Evolutionary conservation across 2,329 filamentous ascomycete genomes (phyloP).

Genomic region (Calcarisporium arbuscula): DNA sequence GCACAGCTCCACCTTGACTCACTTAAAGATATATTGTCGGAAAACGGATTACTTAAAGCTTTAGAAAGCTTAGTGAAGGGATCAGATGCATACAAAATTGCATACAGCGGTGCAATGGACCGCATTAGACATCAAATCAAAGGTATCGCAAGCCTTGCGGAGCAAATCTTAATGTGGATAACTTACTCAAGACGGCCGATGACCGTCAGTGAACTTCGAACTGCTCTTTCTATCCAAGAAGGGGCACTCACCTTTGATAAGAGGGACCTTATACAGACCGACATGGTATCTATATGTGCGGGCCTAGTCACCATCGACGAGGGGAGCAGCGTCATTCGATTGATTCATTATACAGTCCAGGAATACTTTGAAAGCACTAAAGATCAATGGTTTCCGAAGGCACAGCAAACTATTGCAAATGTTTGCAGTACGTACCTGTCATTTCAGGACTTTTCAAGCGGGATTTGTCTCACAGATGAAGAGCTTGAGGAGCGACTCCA

Average conservation of each 20-base stretch:
- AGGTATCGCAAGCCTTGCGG: conserved; percentile 26
- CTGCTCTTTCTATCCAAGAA: conserved; percentile 32
- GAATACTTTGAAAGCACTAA: conserved; percentile 33
- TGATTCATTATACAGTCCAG: conserved; percentile 38
- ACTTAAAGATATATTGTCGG: conserved; percentile 2
- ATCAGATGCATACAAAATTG: conserved; percentile 19
- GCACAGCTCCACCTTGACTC: conserved; percentile 9
- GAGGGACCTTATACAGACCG: conserved; percentile 23
- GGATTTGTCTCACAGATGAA: background rate
- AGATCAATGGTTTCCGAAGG: background rate
- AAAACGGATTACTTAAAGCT: conserved; percentile 20
- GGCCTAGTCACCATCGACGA: conserved; percentile 34
- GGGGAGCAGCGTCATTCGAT: conserved; percentile 27
- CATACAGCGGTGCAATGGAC: conserved; percentile 34
- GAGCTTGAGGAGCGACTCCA: background rate
- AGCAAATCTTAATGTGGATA: conserved; percentile 32
- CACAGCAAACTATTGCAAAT: background rate
- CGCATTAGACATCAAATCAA: conserved; percentile 30
- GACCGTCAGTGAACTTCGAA: conserved; percentile 25
- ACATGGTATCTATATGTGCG: conserved; percentile 29
- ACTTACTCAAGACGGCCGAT: conserved; percentile 27
- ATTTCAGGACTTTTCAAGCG: background rate
- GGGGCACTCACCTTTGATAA: conserved; percentile 19
- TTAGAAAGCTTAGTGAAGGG: conserved; percentile 14
- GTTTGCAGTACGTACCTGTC: background rate